A percentile compares a stretch with the other conserved stretches of the same genome.
phyloP scores from a whole-genome alignment of 179 eudicot genomes.

The Silene coronaria region DNA sequence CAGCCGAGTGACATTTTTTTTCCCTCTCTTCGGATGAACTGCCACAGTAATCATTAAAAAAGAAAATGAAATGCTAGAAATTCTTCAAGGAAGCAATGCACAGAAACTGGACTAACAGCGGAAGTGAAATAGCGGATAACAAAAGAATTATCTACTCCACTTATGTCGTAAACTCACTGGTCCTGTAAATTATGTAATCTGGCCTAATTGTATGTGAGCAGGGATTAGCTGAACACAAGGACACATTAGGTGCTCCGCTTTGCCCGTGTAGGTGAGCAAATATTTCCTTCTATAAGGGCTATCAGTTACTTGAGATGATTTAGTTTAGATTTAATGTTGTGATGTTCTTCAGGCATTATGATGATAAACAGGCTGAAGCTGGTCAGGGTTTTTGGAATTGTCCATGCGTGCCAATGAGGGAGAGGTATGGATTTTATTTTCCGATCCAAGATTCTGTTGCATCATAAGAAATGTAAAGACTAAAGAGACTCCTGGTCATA shows the following conservation, averaged over 20 bases:
- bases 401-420: slow-evolving; percentile 99
- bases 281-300: neutral
- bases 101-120: too few species aligned
- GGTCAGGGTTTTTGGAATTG: slow-evolving; percentile 96
- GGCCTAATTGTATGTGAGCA: slow-evolving; percentile 20
- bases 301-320: neutral
- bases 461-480: neutral
- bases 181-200: neutral
- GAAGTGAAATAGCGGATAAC: neutral
- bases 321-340: neutral
- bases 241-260: slow-evolving; percentile 89
- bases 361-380: slow-evolving; percentile 91
- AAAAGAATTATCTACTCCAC: neutral
- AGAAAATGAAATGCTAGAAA: neutral
- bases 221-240: slow-evolving; percentile 97
- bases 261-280: slow-evolving; percentile 78
- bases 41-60: too few species aligned
- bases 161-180: neutral
- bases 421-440: slow-evolving; percentile 48
- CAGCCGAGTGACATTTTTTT: too few species aligned
- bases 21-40: too few species aligned
- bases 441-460: neutral
- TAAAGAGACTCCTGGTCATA: neutral
- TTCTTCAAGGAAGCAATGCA: neutral
- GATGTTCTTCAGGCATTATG: slow-evolving; percentile 66